Conservation (phyloP, 306 rosid genomes). For the Cicer judaicum region DNA sequence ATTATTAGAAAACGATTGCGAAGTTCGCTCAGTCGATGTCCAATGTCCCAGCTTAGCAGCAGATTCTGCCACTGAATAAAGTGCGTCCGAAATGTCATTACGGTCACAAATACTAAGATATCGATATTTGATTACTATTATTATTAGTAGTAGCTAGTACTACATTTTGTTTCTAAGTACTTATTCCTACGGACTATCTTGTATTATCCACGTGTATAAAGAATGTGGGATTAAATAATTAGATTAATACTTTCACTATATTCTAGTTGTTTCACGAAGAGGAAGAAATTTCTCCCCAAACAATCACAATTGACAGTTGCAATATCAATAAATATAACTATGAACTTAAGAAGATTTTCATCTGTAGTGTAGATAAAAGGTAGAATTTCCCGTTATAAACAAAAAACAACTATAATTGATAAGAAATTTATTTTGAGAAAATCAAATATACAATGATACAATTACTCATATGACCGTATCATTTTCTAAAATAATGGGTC, state of each 20-base stretch:
- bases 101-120: slow-evolving; percentile 11
- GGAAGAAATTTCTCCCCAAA: background rate
- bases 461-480: too few species aligned
- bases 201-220: background rate
- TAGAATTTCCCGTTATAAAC: background rate
- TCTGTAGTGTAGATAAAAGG: background rate
- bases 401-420: background rate
- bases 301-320: background rate
- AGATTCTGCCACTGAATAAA: slow-evolving; percentile 50
- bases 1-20: slow-evolving; percentile 79
- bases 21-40: slow-evolving; percentile 69
- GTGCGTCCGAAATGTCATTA: slow-evolving; percentile 31
- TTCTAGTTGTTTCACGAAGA: background rate
- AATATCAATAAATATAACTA: background rate
- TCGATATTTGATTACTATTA: background rate
- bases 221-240: slow-evolving; percentile 1
- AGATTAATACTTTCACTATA: background rate
- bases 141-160: background rate
- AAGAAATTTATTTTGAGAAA: background rate
- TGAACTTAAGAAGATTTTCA: background rate
- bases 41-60: slow-evolving; percentile 66
- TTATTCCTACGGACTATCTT: background rate
- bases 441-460: background rate
- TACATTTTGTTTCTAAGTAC: background rate
- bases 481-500: too few species aligned